A percentile compares a stretch with the other conserved stretches of the same genome.
These are phyloP conservation scores for Eimeria falciformis DNA, from an alignment of 169 alveolate species.

Conservation along the genomic window DNA sequence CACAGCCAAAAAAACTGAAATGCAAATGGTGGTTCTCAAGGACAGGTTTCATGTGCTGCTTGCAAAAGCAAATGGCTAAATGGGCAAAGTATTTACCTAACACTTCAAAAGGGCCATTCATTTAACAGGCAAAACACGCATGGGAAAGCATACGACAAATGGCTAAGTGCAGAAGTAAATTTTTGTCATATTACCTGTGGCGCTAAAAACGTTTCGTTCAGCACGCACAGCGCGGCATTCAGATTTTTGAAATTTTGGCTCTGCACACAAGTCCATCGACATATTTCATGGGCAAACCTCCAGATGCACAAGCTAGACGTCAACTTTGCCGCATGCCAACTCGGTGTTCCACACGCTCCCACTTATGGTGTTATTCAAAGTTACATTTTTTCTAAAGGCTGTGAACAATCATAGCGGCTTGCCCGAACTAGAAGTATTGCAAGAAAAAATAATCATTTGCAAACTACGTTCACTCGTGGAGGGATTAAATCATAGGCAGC, in stretches of 20 bases:
- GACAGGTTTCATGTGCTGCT: too few species aligned
- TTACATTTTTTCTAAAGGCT: slow-evolving; percentile 1
- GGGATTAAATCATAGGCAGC: neutral
- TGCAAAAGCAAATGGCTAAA: too few species aligned
- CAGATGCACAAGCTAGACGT: slow-evolving; percentile 49
- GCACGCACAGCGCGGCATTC: slow-evolving; percentile 43
- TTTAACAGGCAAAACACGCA: too few species aligned
- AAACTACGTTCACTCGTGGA: neutral
- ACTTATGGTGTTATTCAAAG: slow-evolving; percentile 28
- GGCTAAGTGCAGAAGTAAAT: too few species aligned
- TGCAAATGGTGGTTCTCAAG: too few species aligned
- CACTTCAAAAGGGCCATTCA: too few species aligned
- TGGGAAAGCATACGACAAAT: too few species aligned
- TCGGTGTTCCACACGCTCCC: slow-evolving; percentile 54
- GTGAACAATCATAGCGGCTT: neutral
- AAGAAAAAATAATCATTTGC: neutral
- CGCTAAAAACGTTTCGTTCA: neutral
- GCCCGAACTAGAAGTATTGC: neutral
- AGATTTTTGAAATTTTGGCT: neutral
- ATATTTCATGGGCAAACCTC: too few species aligned
- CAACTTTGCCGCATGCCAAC: slow-evolving; percentile 33
- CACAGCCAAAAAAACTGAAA: too few species aligned
- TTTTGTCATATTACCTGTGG: slow-evolving; percentile 1
- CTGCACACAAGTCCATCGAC: neutral
- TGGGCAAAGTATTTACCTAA: too few species aligned